phyloP scores from a whole-genome alignment of 2,329 filamentous ascomycete species.

The Cladosporium halotolerans region DNA sequence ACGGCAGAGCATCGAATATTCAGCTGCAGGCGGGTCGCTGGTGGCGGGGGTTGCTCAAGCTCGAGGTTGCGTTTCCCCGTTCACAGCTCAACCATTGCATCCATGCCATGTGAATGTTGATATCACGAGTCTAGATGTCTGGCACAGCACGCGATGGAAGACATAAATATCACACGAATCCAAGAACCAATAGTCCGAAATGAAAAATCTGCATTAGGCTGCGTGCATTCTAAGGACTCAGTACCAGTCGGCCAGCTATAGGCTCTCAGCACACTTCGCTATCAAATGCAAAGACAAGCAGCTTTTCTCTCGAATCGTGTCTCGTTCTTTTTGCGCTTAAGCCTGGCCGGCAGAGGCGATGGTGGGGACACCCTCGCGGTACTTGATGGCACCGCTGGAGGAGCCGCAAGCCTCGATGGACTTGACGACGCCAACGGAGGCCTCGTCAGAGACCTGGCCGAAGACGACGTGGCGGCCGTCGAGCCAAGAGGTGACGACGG shows the following conservation, averaged over 20 bases:
- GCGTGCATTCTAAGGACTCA: constrained; percentile 6
- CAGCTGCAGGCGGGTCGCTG: no score
- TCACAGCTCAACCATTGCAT: no score
- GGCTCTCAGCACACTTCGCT: constrained; percentile 5
- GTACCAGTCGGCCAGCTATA: constrained; percentile 1
- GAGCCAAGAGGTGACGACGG: constrained; percentile 61
- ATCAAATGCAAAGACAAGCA: constrained; percentile 5
- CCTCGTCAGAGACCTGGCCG: constrained; percentile 61
- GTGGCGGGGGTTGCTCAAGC: no score
- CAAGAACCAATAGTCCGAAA: background rate
- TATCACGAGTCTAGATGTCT: no score
- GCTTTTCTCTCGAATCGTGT: constrained; percentile 7
- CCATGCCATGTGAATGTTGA: no score
- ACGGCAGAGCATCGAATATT: no score
- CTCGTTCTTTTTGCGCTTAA: constrained; percentile 2
- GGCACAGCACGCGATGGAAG: background rate
- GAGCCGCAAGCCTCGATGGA: constrained; percentile 55
- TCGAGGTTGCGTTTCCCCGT: no score
- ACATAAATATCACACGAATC: background rate
- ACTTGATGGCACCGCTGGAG: constrained; percentile 47
- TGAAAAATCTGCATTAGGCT: constrained; percentile 2
- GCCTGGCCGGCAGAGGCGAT: constrained; percentile 30
- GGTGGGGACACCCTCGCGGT: constrained; percentile 44
- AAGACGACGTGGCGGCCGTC: constrained; percentile 81
- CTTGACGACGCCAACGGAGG: constrained; percentile 51